These are phyloP conservation scores for Aquilaria yunnanensis DNA, from an alignment of 345 rosid species.

Conservation along the genomic window DNA sequence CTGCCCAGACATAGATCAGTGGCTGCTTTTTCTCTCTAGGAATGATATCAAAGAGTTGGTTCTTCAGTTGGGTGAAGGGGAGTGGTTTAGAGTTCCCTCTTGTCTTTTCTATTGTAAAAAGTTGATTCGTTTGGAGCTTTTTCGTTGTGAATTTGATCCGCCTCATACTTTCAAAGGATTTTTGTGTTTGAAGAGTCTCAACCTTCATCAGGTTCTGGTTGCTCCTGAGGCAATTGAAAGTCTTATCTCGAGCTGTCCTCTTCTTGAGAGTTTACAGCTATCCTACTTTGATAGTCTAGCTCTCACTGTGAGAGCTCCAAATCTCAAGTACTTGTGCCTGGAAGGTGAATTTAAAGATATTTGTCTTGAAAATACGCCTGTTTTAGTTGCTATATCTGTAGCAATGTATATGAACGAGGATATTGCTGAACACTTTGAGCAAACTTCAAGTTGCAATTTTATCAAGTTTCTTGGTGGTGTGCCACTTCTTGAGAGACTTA, in stretches of 20 bases:
- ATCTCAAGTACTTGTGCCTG: conserved; percentile 59
- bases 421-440: conserved; percentile 59
- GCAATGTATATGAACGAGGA: conserved; percentile 83
- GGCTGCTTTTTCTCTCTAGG: conserved; percentile 80
- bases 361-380: conserved; percentile 59
- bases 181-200: conserved; percentile 46
- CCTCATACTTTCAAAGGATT: conserved; percentile 61
- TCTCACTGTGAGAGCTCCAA: conserved; percentile 55
- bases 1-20: conserved; percentile 72
- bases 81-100: conserved; percentile 64
- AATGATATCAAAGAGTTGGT: conserved; percentile 51
- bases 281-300: conserved; percentile 72
- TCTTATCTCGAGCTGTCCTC: conserved; percentile 62
- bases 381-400: conserved; percentile 50
- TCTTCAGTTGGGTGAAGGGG: conserved; percentile 67
- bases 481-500: conserved; percentile 67
- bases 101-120: conserved; percentile 55
- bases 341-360: conserved; percentile 83
- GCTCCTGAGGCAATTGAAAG: conserved; percentile 61
- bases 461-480: conserved; percentile 66
- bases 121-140: conserved; percentile 52
- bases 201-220: conserved; percentile 55
- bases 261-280: conserved; percentile 63
- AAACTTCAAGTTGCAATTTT: conserved; percentile 64
- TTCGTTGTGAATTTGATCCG: conserved; percentile 64